Conservation (phyloP, 306 rosid species). For the Pyrus pyrifolia region DNA sequence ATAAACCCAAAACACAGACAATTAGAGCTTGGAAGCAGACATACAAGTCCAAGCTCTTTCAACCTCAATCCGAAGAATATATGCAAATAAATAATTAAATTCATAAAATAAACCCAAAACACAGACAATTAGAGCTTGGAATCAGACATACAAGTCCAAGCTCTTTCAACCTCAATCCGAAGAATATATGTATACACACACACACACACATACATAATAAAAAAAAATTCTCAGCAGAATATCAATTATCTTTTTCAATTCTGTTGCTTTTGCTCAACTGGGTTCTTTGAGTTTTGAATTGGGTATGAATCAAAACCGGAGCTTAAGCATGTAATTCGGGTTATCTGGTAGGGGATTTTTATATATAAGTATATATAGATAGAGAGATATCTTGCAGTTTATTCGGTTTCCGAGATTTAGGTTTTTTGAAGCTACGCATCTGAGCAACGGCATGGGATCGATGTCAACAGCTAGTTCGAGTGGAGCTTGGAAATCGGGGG, state of each 20-base stretch:
- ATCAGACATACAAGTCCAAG: constrained; percentile 23
- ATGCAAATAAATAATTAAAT: constrained; percentile 2
- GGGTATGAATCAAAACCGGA: constrained; percentile 11
- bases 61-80: constrained; percentile 26
- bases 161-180: constrained; percentile 32
- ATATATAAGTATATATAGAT: not conserved
- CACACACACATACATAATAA: not conserved
- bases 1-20: constrained; percentile 11
- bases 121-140: constrained; percentile 39
- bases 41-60: constrained; percentile 28
- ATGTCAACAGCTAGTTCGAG: constrained; percentile 54
- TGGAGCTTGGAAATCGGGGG: constrained; percentile 44
- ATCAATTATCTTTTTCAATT: constrained; percentile 14
- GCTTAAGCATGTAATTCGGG: constrained; percentile 29
- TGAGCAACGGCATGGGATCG: constrained; percentile 61
- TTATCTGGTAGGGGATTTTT: not conserved
- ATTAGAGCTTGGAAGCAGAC: constrained; percentile 43
- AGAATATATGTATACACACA: not conserved
- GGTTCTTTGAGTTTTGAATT: constrained; percentile 32
- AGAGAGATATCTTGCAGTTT: not conserved
- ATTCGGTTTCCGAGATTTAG: constrained; percentile 22
- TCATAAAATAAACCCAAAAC: constrained; percentile 1
- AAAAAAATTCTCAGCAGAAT: not conserved
- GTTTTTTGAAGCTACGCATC: constrained; percentile 51
- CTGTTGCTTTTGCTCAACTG: constrained; percentile 25